A percentile compares a stretch with the other conserved stretches of the same genome.
Evolutionary conservation across 495 filamentous ascomycete species (phyloP).

Genomic region (Hyaloscypha hepaticicola): DNA sequence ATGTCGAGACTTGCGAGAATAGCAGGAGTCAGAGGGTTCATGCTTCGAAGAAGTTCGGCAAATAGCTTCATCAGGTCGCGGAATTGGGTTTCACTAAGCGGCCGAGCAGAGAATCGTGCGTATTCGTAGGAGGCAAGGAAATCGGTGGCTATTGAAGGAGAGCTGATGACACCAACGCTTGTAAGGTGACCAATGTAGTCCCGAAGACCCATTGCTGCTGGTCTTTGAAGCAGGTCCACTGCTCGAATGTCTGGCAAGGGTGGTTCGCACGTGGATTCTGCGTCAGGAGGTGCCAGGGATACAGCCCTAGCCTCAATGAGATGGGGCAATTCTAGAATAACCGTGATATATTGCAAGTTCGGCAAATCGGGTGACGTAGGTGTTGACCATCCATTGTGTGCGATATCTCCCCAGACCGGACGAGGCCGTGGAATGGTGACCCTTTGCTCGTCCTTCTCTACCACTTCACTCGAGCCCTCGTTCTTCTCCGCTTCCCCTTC

Average conservation of each 20-base stretch:
- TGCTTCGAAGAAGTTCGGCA: slow-evolving; percentile 73
- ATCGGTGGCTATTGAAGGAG: slow-evolving; percentile 50
- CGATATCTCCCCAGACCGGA: slow-evolving; percentile 67
- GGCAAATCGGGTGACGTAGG: slow-evolving; percentile 71
- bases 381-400: slow-evolving; percentile 87
- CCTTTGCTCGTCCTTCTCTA: slow-evolving; percentile 17
- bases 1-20: slow-evolving; percentile 35
- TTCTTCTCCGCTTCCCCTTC: neutral
- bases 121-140: slow-evolving; percentile 80
- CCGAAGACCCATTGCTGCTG: slow-evolving; percentile 71
- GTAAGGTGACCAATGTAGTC: slow-evolving; percentile 77
- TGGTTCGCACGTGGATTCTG: slow-evolving; percentile 40
- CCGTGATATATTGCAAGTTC: slow-evolving; percentile 73
- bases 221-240: slow-evolving; percentile 68
- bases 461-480: neutral
- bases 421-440: slow-evolving; percentile 17
- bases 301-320: slow-evolving; percentile 92
- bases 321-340: slow-evolving; percentile 86
- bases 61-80: slow-evolving; percentile 84
- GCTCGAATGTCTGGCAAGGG: slow-evolving; percentile 54
- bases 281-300: slow-evolving; percentile 70
- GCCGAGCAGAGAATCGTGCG: slow-evolving; percentile 70
- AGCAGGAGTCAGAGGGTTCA: slow-evolving; percentile 60
- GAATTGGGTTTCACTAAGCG: slow-evolving; percentile 65
- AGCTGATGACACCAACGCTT: slow-evolving; percentile 60